Conservation (phyloP, 2,329 filamentous ascomycete species). For the Hymenoscyphus fraxineus region DNA sequence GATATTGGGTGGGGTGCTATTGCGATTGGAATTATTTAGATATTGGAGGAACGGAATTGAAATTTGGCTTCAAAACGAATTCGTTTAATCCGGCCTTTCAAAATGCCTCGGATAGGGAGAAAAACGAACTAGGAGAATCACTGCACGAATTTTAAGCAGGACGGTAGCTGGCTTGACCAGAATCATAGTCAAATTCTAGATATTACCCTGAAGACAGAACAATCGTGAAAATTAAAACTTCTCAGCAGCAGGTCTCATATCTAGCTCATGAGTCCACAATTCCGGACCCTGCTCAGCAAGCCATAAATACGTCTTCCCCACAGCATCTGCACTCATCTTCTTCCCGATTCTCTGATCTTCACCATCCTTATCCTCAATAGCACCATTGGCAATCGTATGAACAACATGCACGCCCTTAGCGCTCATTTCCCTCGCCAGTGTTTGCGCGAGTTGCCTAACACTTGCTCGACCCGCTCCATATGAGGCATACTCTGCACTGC, state of each 20-base stretch:
- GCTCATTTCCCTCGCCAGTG: slow-evolving; percentile 53
- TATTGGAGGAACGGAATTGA: too few relatives aligned
- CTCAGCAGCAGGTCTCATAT: slow-evolving; percentile 14
- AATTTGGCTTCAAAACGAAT: too few relatives aligned
- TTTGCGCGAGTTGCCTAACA: slow-evolving; percentile 53
- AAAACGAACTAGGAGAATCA: too few relatives aligned
- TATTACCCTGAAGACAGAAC: too few relatives aligned
- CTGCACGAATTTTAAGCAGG: too few relatives aligned
- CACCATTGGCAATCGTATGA: slow-evolving; percentile 56
- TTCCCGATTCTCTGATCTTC: slow-evolving; percentile 45
- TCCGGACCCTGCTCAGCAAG: slow-evolving; percentile 42
- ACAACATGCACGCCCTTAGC: slow-evolving; percentile 54
- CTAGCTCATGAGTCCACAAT: slow-evolving; percentile 33
- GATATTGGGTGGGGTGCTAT: too few relatives aligned
- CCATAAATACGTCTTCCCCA: slow-evolving; percentile 54
- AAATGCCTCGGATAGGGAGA: too few relatives aligned
- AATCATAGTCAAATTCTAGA: too few relatives aligned
- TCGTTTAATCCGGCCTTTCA: too few relatives aligned
- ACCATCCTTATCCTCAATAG: slow-evolving; percentile 48
- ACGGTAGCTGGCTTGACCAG: too few relatives aligned
- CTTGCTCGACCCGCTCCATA: slow-evolving; percentile 52
- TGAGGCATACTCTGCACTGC: slow-evolving; percentile 50
- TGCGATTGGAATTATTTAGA: too few relatives aligned
- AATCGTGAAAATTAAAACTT: slow-evolving; percentile 5
- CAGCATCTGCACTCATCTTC: slow-evolving; percentile 55